Evolutionary conservation across 768 basidiomycete genomes (phyloP).

Genomic region (Kwoniella europaea): DNA sequence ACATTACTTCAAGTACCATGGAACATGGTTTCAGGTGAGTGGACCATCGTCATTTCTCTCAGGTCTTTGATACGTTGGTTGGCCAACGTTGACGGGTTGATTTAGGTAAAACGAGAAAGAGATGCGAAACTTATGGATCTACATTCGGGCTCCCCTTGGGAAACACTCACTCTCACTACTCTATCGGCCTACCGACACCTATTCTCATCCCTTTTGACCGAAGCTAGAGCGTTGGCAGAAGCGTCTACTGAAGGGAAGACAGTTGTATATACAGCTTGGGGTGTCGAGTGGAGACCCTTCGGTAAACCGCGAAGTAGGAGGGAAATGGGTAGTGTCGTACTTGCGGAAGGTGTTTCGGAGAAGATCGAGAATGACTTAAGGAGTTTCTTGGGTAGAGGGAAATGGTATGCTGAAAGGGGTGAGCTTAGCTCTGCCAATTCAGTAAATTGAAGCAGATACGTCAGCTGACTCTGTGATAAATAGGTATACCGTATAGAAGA

Average conservation of each 20-base stretch:
- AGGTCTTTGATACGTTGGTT: neutral
- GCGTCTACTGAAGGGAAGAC: slow-evolving; percentile 87
- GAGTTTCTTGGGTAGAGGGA: slow-evolving; percentile 77
- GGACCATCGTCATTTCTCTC: too few relatives aligned
- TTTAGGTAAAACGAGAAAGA: slow-evolving; percentile 88
- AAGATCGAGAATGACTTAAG: slow-evolving; percentile 78
- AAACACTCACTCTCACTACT: slow-evolving; percentile 91
- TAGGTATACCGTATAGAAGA: slow-evolving; percentile 94
- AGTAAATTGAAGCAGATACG: neutral
- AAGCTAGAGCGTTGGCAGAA: slow-evolving; percentile 89
- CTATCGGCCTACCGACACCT: slow-evolving; percentile 82
- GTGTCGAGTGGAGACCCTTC: slow-evolving; percentile 93
- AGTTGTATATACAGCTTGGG: slow-evolving; percentile 95
- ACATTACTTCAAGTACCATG: slow-evolving; percentile 86
- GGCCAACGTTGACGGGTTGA: neutral
- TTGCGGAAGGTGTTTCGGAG: slow-evolving; percentile 81
- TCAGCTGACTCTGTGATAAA: neutral
- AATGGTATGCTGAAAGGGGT: slow-evolving; percentile 98
- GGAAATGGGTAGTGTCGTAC: slow-evolving; percentile 83
- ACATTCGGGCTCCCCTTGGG: slow-evolving; percentile 93
- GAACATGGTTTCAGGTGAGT: slow-evolving; percentile 92
- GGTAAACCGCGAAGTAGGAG: slow-evolving; percentile 87
- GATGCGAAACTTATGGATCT: slow-evolving; percentile 90
- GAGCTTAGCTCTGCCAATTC: slow-evolving; percentile 39
- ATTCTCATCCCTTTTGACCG: slow-evolving; percentile 78